Conservation (phyloP, 225 moss, liverwort and hornwort species). For the Anthoceros angustus region DNA sequence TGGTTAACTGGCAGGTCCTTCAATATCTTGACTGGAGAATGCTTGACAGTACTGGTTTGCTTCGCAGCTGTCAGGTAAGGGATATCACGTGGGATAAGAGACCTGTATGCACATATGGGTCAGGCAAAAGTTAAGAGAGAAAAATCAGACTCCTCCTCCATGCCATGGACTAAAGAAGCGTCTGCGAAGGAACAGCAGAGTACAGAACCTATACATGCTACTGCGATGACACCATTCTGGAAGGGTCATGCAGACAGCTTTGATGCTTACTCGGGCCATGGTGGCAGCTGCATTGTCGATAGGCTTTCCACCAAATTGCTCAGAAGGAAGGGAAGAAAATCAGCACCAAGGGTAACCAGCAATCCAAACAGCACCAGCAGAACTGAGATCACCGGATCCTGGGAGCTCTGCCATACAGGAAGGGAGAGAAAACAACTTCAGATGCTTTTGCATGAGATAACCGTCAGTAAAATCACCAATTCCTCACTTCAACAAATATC, state of each 20-base stretch:
- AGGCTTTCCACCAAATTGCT: conserved; percentile 8
- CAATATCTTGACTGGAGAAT: conserved; percentile 2
- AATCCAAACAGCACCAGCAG: conserved; percentile 27
- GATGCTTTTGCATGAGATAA: neutral
- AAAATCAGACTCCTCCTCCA: neutral
- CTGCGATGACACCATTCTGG: too few species aligned
- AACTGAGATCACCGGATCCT: conserved; percentile 30
- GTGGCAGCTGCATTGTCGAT: conserved; percentile 18
- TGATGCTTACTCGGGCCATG: neutral
- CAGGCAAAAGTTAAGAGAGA: neutral
- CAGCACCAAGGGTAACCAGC: conserved; percentile 24
- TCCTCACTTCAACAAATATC: neutral
- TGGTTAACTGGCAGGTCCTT: conserved; percentile 1
- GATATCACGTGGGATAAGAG: neutral
- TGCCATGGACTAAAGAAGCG: neutral
- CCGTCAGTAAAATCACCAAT: neutral
- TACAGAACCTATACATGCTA: neutral
- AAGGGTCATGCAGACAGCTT: too few species aligned
- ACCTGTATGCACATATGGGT: neutral
- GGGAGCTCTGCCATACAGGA: conserved; percentile 25
- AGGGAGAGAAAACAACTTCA: neutral
- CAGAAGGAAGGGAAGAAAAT: conserved; percentile 17
- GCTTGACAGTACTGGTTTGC: neutral
- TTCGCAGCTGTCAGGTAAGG: neutral
- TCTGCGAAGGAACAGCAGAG: too few species aligned